Base-by-base conservation (phyloP, 805 yeast genomes). In the Wickerhamiella galacta region DNA sequence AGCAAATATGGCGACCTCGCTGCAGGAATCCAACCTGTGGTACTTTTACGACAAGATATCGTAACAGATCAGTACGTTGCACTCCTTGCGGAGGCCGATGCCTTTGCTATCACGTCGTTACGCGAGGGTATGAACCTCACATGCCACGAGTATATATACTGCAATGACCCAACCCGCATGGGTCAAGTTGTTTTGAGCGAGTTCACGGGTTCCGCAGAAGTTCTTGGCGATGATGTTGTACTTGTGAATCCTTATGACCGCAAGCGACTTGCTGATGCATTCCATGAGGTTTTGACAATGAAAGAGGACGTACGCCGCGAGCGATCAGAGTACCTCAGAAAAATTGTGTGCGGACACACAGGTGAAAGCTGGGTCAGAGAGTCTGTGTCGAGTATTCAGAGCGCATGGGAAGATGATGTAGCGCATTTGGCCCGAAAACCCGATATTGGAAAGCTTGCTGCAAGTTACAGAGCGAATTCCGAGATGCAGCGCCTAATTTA, bases 61-160 rank as follows among this genome's bases (percentile, higher is more conserved):
- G 85, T 73, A 24, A 87, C 80, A 50, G 77, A 72, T 35, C 96
- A 90, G 54, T 90, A 90, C 50, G 53, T 90, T 37, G 96, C 94
- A 0, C 58, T 90, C 31, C 66, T 79, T 29, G 60, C 72, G 23
- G 95, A 83, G 49, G 94, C 96, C 1, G 92, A 81, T 43, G 63
- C 72, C 1, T 90, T 90, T 48, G 72, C 79, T 28, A 95, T 87
- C 2, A 74, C 92, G 7, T 79, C 94, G 2, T 68, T 87, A 64
- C 73, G 98, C 50, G 98, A 90, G 54, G 98, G 98, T 17, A 79
- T 90, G 83, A 90, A 90, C 47, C 63, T 90, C 48, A 85, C 96
- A 0, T 87, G 95, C 45, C 98, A 90, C 50, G 98, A 90, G 52
- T 90, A 77, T 51, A 68, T 83, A 26, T 75, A 75, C 35, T 79